Base-by-base conservation (phyloP, 148 eudicot genomes). In the Heliosperma pusillum region DNA sequence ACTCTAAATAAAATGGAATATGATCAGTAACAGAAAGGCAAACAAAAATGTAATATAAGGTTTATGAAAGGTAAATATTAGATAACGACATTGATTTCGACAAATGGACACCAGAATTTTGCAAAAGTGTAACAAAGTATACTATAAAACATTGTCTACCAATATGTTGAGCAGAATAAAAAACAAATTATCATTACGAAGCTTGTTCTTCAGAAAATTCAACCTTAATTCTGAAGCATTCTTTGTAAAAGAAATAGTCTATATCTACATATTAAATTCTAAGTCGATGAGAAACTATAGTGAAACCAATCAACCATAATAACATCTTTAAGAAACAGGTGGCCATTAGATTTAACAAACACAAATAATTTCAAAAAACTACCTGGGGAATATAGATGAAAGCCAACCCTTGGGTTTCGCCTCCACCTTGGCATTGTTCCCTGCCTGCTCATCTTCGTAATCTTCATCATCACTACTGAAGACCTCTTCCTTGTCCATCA, bases 401-500 rank as follows among this genome's bases (percentile, higher is more conserved):
- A 96, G 89, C 97, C 97, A 96, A 33, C 97, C 89, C 80, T 84
- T 96, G 82, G 89, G 89, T 88, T 89, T 92, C 20, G 87, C 53
- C 29, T 82, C 89, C 24, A 22, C 81, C 87, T 86, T 88, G 15
- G 80, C 69, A 64, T 71, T 89, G 74, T 74, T 83, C 69, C 33
- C 91, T 10, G n/a, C 80, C 25, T 86, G 84, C 81, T 89, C 93
- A 71, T 87, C 92, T 52, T 90, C 97, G 59, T 94, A 96, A 44
- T 77, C 78, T 76, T 93, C 97, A 42, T 89, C 87, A 4, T 95
- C 98, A 85, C 71, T 67, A 42, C 93, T 92, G 29, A 95, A 2
- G 71, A 90, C 86, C 83, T 95, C 99, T 44, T 95, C 99, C 84
- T 81, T 85, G 81, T 95, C 96, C 99, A 95, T 95, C 99, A 89